A percentile compares a stretch with the other conserved stretches of the same genome.
Conservation (phyloP, 352 stramenopile genomes). For the Phytophthora chlamydospora region DNA sequence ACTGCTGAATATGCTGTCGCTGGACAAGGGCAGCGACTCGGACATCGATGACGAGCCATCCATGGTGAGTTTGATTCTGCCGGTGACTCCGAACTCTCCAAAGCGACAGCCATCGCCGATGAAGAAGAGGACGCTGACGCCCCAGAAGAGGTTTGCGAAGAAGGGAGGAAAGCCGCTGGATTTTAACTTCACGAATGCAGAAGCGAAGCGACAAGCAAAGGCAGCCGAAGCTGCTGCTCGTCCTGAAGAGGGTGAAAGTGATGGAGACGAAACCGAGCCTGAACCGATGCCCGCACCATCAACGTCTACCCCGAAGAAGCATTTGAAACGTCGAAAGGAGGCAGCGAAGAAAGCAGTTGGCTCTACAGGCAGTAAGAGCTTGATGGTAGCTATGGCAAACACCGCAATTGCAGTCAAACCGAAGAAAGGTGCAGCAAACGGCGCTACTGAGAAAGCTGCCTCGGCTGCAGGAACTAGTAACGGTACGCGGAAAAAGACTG, state of each 20-base stretch:
- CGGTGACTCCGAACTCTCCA: slow-evolving; percentile 36
- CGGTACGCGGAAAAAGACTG: slow-evolving; percentile 10
- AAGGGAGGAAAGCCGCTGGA: slow-evolving; percentile 35
- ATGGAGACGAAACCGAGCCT: slow-evolving; percentile 27
- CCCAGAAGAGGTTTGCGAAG: slow-evolving; percentile 35
- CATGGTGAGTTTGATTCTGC: slow-evolving; percentile 60
- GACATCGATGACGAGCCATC: slow-evolving; percentile 54
- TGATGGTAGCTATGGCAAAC: slow-evolving; percentile 27
- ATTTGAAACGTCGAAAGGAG: slow-evolving; percentile 44
- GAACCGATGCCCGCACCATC: slow-evolving; percentile 25
- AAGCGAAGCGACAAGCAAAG: slow-evolving; percentile 41
- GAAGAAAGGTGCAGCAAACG: slow-evolving; percentile 9
- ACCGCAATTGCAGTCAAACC: slow-evolving; percentile 18
- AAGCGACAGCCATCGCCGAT: slow-evolving; percentile 24
- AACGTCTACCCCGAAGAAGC: slow-evolving; percentile 35
- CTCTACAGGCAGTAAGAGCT: slow-evolving; percentile 9
- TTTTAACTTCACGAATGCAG: slow-evolving; percentile 61
- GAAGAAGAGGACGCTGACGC: slow-evolving; percentile 35
- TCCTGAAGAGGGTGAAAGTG: slow-evolving; percentile 28
- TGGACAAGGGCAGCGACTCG: slow-evolving; percentile 64
- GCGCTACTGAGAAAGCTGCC: slow-evolving; percentile 6
- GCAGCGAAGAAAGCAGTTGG: slow-evolving; percentile 21
- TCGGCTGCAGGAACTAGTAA: not conserved
- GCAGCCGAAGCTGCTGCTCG: slow-evolving; percentile 25
- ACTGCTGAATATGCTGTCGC: slow-evolving; percentile 59